Evolutionary conservation across 139 green algal species (phyloP).

Genomic region (Coelastrella sp.): DNA sequence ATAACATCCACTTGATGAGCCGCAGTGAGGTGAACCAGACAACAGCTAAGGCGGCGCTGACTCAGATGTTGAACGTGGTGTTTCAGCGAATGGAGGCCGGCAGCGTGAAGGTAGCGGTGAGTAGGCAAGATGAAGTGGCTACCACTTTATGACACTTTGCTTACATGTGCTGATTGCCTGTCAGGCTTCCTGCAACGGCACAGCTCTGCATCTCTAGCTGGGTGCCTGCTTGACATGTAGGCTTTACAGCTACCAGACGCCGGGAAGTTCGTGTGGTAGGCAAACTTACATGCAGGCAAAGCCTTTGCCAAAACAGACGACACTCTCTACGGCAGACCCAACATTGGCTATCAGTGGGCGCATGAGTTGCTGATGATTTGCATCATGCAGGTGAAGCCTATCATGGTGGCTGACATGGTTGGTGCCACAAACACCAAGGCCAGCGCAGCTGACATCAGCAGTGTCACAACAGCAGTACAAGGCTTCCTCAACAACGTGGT

Average conservation of each 20-base stretch:
- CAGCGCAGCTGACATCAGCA: neutral
- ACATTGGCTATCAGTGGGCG: no score
- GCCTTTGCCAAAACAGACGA: no score
- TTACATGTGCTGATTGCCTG: neutral
- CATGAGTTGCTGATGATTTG: no score
- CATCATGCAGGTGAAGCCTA: conserved; percentile 62
- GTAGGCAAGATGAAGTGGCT: neutral
- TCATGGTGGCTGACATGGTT: conserved; percentile 83
- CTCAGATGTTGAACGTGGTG: conserved; percentile 97
- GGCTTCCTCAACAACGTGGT: conserved; percentile 93
- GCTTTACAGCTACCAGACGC: no score
- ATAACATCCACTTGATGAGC: conserved; percentile 97
- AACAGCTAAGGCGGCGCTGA: conserved; percentile 96
- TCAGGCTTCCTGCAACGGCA: neutral
- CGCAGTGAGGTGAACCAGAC: conserved; percentile 91
- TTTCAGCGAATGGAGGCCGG: conserved; percentile 97
- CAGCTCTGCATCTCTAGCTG: no score
- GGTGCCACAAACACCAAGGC: conserved; percentile 57
- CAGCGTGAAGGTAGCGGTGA: conserved; percentile 54
- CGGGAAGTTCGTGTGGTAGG: no score
- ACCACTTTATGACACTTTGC: no score
- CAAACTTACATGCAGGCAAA: no score
- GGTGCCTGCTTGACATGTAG: no score
- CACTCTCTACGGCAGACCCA: no score
- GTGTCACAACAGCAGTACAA: conserved; percentile 68